Evolutionary conservation across 1,139 yeast genomes (phyloP).

Genomic region (Williopsis jadinii): DNA sequence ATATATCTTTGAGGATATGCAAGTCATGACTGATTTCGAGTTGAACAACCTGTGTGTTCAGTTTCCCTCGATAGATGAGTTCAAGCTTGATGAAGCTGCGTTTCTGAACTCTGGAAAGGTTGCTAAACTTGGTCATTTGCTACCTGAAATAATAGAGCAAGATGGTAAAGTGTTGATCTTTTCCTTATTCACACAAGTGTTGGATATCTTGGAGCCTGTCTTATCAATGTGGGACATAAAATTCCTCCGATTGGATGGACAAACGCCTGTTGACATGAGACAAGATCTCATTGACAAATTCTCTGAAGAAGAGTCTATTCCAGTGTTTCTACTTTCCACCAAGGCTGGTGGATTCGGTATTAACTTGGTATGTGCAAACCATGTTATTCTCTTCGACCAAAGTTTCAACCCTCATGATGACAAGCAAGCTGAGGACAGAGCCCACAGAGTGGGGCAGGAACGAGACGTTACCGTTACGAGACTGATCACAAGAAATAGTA

Average conservation of each 20-base stretch:
- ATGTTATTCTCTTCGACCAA: slow-evolving; percentile 86
- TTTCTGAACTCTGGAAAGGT: slow-evolving; percentile 81
- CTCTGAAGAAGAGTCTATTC: slow-evolving; percentile 74
- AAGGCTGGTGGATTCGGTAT: slow-evolving; percentile 99
- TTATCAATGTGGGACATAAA: slow-evolving; percentile 59
- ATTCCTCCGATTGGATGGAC: slow-evolving; percentile 87
- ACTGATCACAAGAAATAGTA: slow-evolving; percentile 64
- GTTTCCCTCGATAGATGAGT: slow-evolving; percentile 57
- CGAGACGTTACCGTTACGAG: slow-evolving; percentile 79
- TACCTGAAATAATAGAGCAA: slow-evolving; percentile 51
- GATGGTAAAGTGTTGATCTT: slow-evolving; percentile 77
- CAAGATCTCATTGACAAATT: slow-evolving; percentile 88
- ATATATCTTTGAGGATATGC: slow-evolving; percentile 88
- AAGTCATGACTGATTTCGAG: slow-evolving; percentile 92
- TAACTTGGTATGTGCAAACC: slow-evolving; percentile 90
- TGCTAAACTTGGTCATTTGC: slow-evolving; percentile 43
- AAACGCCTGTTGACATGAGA: slow-evolving; percentile 85
- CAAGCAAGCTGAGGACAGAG: slow-evolving; percentile 96
- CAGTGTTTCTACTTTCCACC: slow-evolving; percentile 83
- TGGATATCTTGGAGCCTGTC: slow-evolving; percentile 79
- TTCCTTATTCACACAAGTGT: slow-evolving; percentile 86
- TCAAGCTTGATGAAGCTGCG: slow-evolving; percentile 44
- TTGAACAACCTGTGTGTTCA: slow-evolving; percentile 65
- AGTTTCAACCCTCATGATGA: slow-evolving; percentile 98
- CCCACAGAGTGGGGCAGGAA: slow-evolving; percentile 96